Percentiles rank a stretch among this genome's conserved stretches.
phyloP scores from a whole-genome alignment of 768 basidiomycete species.

The Hericium erinaceus region DNA sequence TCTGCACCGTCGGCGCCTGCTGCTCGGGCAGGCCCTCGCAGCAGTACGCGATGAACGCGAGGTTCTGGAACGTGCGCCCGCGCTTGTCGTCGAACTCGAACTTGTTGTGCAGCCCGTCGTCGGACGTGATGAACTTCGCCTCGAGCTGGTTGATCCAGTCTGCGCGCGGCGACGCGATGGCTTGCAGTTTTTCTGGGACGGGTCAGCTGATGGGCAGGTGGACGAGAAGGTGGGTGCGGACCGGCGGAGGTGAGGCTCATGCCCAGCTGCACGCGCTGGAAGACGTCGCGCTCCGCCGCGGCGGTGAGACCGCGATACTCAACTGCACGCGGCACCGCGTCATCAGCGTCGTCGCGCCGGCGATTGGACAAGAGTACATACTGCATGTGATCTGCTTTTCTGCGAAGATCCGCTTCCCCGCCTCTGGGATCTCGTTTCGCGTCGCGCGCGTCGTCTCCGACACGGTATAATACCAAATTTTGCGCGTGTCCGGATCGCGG shows the following conservation, averaged over 20 bases:
- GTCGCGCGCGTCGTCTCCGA: slow-evolving; percentile 34
- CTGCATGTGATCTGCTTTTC: slow-evolving; percentile 60
- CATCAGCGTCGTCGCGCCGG: not conserved
- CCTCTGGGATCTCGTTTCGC: slow-evolving; percentile 44
- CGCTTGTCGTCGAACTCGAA: slow-evolving; percentile 60
- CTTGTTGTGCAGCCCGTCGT: slow-evolving; percentile 46
- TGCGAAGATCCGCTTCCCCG: slow-evolving; percentile 41
- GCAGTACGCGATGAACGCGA: slow-evolving; percentile 62
- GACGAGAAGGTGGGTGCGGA: slow-evolving; percentile 20
- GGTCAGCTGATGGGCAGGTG: not conserved
- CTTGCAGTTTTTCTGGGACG: slow-evolving; percentile 63
- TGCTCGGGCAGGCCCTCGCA: slow-evolving; percentile 43
- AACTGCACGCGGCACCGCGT: slow-evolving; percentile 28
- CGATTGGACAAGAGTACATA: slow-evolving; percentile 16
- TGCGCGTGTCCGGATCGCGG: slow-evolving; percentile 46
- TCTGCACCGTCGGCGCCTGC: slow-evolving; percentile 37
- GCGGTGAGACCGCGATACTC: slow-evolving; percentile 53
- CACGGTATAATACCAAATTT: slow-evolving; percentile 53
- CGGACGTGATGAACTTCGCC: slow-evolving; percentile 42
- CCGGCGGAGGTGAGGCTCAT: slow-evolving; percentile 68
- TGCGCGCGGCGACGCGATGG: slow-evolving; percentile 63
- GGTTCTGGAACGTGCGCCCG: slow-evolving; percentile 68
- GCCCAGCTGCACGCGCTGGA: slow-evolving; percentile 76
- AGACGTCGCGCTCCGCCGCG: slow-evolving; percentile 65
- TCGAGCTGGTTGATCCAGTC: slow-evolving; percentile 58